Base-by-base conservation (phyloP, 1,139 yeast species). In the Scheffersomyces parashehatae region DNA sequence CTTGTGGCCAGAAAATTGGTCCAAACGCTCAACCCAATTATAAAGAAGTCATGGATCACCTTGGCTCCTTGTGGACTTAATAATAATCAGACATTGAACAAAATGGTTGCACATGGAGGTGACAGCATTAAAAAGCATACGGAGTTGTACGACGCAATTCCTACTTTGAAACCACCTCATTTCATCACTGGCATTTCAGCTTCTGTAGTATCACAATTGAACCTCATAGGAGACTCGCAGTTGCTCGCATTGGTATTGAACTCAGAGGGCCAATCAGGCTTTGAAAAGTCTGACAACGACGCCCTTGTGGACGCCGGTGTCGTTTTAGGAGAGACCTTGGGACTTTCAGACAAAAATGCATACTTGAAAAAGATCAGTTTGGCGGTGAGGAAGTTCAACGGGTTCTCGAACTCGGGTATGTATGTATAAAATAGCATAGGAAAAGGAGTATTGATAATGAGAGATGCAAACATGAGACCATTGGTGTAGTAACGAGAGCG, bases 231-330 rank as follows among this genome's bases (percentile, higher is more conserved):
- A 24, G 41, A 40, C 9, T 31, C 42, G 15, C 26, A 41, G 2
- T 50, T 58, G 10, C 28, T 59, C 4, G 44, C 67, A 2, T 52
- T 80, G 10, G 68, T 71, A 0, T 60, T 79, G 46, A 72, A 78
- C 49, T 72, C 83, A 11, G 85, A 80, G 56, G 85, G 85, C 15
- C 81, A 77, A 36, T 67, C 77, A n/a, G 84, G 83, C 2, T 73
- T 60, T 49, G 85, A 81, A 48, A 77, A 70, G 47, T 51, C 54
- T 3, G 72, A 67, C 44, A 55, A 50, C 35, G 77, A 72, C 48
- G 52, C 75, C 5, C 55, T 71, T n/a, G 56, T 71, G 9, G 75
- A 71, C 49, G 58, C 68, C 1, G 61, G 66, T 11, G 54, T 51
- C 41, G 54, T 65, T 2, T 40, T 67, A 28, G 50, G 49, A 2